A percentile compares a stretch with the other conserved stretches of the same genome.
These are phyloP conservation scores for Emmonsiellopsis sp. DNA, from an alignment of 2,329 filamentous ascomycete species.

Conservation along the genomic window DNA sequence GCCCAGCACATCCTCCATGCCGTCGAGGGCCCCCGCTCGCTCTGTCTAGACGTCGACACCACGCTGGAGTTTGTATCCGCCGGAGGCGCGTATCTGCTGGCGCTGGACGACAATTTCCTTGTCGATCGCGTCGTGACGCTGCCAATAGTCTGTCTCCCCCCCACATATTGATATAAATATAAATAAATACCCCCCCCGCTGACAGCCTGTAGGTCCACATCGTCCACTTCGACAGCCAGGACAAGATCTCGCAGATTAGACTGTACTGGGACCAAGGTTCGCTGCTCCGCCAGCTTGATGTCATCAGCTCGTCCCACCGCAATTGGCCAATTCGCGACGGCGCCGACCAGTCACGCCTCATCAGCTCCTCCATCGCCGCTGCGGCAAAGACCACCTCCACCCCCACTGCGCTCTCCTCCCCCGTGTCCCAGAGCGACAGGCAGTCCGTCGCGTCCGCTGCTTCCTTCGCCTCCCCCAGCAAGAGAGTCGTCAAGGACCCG, in stretches of 20 bases:
- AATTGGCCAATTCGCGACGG: conserved; percentile 94
- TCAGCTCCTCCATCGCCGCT: conserved; percentile 44
- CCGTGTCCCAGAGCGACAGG: conserved; percentile 14
- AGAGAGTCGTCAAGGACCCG: conserved; percentile 34
- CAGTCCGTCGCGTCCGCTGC: neutral
- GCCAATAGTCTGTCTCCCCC: conserved; percentile 59
- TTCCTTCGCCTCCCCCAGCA: conserved; percentile 24
- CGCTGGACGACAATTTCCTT: conserved; percentile 89
- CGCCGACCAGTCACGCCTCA: conserved; percentile 70
- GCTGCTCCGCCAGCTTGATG: conserved; percentile 83
- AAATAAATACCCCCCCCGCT: neutral
- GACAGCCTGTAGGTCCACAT: conserved; percentile 60
- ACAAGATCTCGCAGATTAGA: conserved; percentile 78
- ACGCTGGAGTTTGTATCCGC: conserved; percentile 70
- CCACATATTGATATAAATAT: neutral
- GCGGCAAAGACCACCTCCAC: conserved; percentile 18
- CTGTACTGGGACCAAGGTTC: conserved; percentile 93
- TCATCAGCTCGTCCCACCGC: conserved; percentile 80
- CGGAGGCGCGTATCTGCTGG: conserved; percentile 79
- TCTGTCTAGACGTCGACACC: conserved; percentile 73
- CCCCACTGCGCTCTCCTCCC: conserved; percentile 11
- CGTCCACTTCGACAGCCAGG: conserved; percentile 66
- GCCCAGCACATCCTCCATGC: conserved; percentile 64
- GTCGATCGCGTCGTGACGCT: conserved; percentile 70
- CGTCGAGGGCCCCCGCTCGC: conserved; percentile 59